These are phyloP conservation scores for Salix purpurea DNA, from an alignment of 345 rosid species.

Conservation along the genomic window DNA sequence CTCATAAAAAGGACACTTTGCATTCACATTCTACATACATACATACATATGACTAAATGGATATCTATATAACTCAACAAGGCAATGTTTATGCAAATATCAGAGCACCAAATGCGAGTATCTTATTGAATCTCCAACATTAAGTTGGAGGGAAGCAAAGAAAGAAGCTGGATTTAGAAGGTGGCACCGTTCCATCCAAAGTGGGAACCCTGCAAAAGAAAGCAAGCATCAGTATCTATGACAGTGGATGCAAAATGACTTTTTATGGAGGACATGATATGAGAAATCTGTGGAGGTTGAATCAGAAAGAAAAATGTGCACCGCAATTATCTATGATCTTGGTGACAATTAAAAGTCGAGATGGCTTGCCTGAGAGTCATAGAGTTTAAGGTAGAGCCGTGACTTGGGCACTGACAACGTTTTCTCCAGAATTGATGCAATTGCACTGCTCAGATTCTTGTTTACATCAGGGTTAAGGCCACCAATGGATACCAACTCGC, in stretches of 20 bases:
- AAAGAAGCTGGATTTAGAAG: slow-evolving; percentile 38
- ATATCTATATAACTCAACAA: not conserved
- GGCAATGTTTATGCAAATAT: not conserved
- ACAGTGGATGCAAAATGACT: not conserved
- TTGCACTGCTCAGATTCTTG: slow-evolving; percentile 77
- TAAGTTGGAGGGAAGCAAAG: not conserved
- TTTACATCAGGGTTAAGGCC: slow-evolving; percentile 77
- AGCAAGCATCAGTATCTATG: slow-evolving; percentile 2
- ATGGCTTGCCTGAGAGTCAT: slow-evolving; percentile 72
- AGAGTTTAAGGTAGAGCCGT: slow-evolving; percentile 81
- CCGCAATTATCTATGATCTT: slow-evolving; percentile 19
- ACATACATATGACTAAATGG: not conserved
- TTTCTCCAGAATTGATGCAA: slow-evolving; percentile 66
- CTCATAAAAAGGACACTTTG: not conserved
- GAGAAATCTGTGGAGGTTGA: not conserved
- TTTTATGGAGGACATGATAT: not conserved
- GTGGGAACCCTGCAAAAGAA: slow-evolving; percentile 69
- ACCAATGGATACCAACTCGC: slow-evolving; percentile 89
- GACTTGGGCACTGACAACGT: slow-evolving; percentile 81
- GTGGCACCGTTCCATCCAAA: slow-evolving; percentile 95
- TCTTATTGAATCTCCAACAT: not conserved
- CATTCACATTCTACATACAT: not conserved
- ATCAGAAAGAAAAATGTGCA: slow-evolving; percentile 37
- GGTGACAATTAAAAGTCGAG: slow-evolving; percentile 9
- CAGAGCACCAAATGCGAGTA: not conserved